Conservation (phyloP, 1,139 yeast genomes). For the Hansenula sp. region DNA sequence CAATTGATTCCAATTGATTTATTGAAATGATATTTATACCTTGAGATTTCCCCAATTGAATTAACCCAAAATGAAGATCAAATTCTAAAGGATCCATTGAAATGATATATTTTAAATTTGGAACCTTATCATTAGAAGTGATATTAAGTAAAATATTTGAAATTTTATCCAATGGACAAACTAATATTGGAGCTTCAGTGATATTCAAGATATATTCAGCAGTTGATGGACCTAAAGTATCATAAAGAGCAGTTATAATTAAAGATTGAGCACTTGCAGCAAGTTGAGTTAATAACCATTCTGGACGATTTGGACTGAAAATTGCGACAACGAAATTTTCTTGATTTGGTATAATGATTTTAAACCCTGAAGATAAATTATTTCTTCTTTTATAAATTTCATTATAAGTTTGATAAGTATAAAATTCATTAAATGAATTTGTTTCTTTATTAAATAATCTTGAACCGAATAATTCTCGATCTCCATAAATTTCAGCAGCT, state of each 20-base stretch:
- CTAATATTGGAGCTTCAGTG: slow-evolving; percentile 52
- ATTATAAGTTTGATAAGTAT: slow-evolving; percentile 45
- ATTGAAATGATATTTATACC: slow-evolving; percentile 40
- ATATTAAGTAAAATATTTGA: not conserved
- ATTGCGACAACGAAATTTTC: slow-evolving; percentile 48
- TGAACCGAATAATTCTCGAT: slow-evolving; percentile 47
- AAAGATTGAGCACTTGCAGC: slow-evolving; percentile 51
- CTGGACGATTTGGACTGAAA: slow-evolving; percentile 51
- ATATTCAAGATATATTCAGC: slow-evolving; percentile 53
- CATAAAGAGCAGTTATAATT: slow-evolving; percentile 59
- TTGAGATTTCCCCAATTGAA: slow-evolving; percentile 27
- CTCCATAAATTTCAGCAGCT: slow-evolving; percentile 33
- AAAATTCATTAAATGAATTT: slow-evolving; percentile 38
- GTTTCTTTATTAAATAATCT: slow-evolving; percentile 41
- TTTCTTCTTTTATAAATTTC: slow-evolving; percentile 39
- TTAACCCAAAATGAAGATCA: slow-evolving; percentile 24
- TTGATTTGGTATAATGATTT: slow-evolving; percentile 28
- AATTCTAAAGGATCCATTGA: slow-evolving; percentile 49
- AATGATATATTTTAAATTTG: slow-evolving; percentile 40
- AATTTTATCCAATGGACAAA: slow-evolving; percentile 36
- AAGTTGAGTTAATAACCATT: slow-evolving; percentile 60
- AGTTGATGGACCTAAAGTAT: slow-evolving; percentile 59
- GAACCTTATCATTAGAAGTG: slow-evolving; percentile 2
- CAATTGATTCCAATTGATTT: slow-evolving; percentile 51
- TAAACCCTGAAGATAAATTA: slow-evolving; percentile 63